These are phyloP conservation scores for Oryza rufipogon DNA, from an alignment of 176 grass and related monocot genomes.

Conservation along the genomic window DNA sequence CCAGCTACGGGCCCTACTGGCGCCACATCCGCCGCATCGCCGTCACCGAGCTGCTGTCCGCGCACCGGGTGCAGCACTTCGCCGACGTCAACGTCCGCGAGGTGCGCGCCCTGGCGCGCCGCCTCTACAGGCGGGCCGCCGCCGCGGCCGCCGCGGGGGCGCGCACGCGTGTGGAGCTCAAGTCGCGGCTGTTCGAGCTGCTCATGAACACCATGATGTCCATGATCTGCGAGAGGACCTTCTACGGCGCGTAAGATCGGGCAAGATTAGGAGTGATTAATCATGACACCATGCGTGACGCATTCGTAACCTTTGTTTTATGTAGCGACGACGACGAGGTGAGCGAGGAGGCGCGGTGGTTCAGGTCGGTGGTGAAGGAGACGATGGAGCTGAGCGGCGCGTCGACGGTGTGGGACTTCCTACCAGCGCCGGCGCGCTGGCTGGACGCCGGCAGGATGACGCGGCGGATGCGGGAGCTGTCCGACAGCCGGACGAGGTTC, in stretches of 20 bases:
- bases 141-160: background rate
- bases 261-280: background rate
- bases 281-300: background rate
- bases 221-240: conserved; percentile 39
- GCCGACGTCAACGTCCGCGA: conserved; percentile 12
- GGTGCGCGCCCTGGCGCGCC: conserved; percentile 18
- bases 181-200: conserved; percentile 43
- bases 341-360: conserved; percentile 40
- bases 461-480: background rate
- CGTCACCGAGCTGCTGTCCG: conserved; percentile 40
- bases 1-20: conserved; percentile 54
- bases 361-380: conserved; percentile 56
- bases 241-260: conserved; percentile 15
- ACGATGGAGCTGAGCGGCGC: conserved; percentile 35
- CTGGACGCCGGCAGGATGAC: conserved; percentile 12
- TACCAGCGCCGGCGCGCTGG: conserved; percentile 17
- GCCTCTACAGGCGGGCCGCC: background rate
- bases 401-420: conserved; percentile 33
- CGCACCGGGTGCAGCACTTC: conserved; percentile 28
- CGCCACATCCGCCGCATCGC: conserved; percentile 52
- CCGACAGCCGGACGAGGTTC: conserved; percentile 17
- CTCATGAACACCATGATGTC: conserved; percentile 43
- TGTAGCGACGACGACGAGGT: conserved; percentile 14
- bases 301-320: background rate
- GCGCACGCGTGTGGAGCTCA: conserved; percentile 44